A percentile compares a stretch with the other conserved stretches of the same genome.
Evolutionary conservation across 768 basidiomycete genomes (phyloP).

Genomic region (Xerocomellus chrysenteron): DNA sequence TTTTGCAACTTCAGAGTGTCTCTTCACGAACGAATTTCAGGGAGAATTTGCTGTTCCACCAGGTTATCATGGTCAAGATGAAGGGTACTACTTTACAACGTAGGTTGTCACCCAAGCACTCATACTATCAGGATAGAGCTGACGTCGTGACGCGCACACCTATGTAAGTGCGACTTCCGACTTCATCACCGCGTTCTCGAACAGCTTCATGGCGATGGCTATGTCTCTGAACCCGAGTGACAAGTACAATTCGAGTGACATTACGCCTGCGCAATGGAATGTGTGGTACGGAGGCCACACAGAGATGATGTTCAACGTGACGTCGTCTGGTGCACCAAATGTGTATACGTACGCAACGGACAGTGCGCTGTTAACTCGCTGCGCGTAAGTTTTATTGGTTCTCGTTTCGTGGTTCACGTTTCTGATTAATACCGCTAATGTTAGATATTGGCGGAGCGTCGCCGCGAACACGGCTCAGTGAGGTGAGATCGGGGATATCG

Average conservation of each 20-base stretch:
- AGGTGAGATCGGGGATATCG: background rate
- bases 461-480: background rate
- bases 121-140: background rate
- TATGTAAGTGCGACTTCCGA: background rate
- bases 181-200: constrained; percentile 9
- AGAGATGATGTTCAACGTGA: constrained; percentile 11
- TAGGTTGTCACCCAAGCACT: background rate
- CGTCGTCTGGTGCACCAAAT: background rate
- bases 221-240: background rate
- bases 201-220: constrained; percentile 1
- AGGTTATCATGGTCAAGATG: constrained; percentile 2
- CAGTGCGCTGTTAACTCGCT: background rate
- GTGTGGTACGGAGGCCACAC: background rate
- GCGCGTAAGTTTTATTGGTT: background rate
- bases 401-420: background rate
- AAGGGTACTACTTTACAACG: constrained; percentile 1
- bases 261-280: background rate
- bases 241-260: background rate
- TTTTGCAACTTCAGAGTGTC: no score
- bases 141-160: background rate
- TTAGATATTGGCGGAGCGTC: constrained; percentile 5
- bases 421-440: background rate
- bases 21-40: background rate
- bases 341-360: background rate
- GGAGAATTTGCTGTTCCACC: constrained; percentile 6